Evolutionary conservation across 768 basidiomycete species (phyloP).

Genomic region (Nidularia pulvinata): DNA sequence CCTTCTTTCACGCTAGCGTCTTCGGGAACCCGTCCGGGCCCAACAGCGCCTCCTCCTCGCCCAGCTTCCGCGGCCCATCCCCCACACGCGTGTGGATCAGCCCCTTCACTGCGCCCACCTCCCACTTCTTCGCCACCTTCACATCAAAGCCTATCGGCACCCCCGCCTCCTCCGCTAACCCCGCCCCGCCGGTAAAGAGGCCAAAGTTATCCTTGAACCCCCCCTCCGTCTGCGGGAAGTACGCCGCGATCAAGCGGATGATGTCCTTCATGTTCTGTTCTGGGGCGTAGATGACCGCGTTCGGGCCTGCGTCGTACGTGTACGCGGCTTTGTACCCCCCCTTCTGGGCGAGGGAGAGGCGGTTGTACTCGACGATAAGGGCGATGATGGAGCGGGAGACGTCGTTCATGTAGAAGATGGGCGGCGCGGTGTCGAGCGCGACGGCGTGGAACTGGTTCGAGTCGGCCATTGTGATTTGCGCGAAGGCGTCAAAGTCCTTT

Average conservation of each 20-base stretch:
- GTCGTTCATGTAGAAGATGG: constrained; percentile 99
- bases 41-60: constrained; percentile 63
- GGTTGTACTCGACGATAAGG: constrained; percentile 91
- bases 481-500: constrained; percentile 88
- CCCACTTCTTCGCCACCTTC: constrained; percentile 72
- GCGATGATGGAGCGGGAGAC: constrained; percentile 92
- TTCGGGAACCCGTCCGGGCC: constrained; percentile 71
- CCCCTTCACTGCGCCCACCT: constrained; percentile 78
- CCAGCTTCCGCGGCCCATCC: constrained; percentile 82
- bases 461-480: constrained; percentile 92
- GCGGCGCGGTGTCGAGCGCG: constrained; percentile 94
- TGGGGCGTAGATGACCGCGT: constrained; percentile 94
- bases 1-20: constrained; percentile 29
- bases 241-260: constrained; percentile 70
- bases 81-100: constrained; percentile 94
- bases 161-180: constrained; percentile 30
- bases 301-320: constrained; percentile 99
- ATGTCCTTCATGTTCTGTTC: constrained; percentile 79
- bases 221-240: constrained; percentile 81
- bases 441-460: constrained; percentile 99
- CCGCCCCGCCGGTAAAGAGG: constrained; percentile 44
- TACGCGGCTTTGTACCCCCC: constrained; percentile 84
- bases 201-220: constrained; percentile 77
- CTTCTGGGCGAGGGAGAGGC: constrained; percentile 58
- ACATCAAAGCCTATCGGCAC: constrained; percentile 76